phyloP scores from a whole-genome alignment of 202 grass and related monocot species.

The Panicum hallii region DNA sequence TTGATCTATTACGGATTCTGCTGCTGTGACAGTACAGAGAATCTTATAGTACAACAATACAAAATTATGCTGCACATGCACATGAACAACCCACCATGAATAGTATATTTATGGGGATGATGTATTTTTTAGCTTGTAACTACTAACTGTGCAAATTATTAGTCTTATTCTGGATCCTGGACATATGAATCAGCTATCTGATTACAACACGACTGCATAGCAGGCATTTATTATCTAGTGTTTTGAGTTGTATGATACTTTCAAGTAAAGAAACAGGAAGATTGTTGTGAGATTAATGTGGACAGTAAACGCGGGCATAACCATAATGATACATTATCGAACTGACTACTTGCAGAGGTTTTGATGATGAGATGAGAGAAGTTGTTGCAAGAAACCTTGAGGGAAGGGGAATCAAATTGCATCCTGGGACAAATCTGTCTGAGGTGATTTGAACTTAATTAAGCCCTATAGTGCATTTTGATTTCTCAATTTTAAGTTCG shows the following conservation, averaged over 20 bases:
- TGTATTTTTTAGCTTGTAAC: not conserved
- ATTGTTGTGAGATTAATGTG: not conserved
- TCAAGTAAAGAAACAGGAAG: not conserved
- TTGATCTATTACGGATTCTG: not conserved
- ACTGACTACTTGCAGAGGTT: conserved; percentile 62
- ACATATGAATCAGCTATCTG: not conserved
- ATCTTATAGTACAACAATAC: not conserved
- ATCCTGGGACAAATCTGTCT: conserved; percentile 70
- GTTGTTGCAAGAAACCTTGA: conserved; percentile 91
- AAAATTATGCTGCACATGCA: not conserved
- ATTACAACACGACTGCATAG: not conserved
- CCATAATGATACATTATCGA: not conserved
- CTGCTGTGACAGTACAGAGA: not conserved
- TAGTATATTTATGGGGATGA: not conserved
- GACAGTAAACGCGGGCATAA: not conserved
- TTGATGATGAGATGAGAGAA: conserved; percentile 95
- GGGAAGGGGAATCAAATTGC: conserved; percentile 87
- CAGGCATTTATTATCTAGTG: conserved; percentile 9
- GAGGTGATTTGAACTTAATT: conserved; percentile 54
- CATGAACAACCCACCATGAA: not conserved
- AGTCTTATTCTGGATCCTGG: not conserved
- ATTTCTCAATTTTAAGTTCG: conserved; percentile 3
- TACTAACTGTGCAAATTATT: not conserved
- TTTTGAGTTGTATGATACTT: not conserved
- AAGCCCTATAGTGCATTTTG: not conserved